Percentiles rank a stretch among this genome's conserved stretches.
These are phyloP conservation scores for Cajanus cajan DNA, from an alignment of 306 rosid genomes.

Conservation along the genomic window DNA sequence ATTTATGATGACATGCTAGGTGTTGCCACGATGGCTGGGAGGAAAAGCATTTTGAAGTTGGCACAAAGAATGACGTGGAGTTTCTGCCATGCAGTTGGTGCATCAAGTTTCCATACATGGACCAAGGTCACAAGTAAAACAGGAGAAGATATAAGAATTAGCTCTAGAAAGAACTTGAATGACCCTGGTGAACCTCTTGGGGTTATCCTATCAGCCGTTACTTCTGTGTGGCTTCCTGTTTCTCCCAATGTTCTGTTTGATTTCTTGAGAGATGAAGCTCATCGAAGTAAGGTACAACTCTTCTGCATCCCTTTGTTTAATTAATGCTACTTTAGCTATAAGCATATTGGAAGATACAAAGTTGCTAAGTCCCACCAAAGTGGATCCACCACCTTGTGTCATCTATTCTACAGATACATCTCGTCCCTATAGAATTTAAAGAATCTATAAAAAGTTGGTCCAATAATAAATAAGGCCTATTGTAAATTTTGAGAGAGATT, in stretches of 20 bases:
- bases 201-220: slow-evolving; percentile 80
- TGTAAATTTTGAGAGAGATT: too few relatives aligned
- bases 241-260: slow-evolving; percentile 59
- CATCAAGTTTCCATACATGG: slow-evolving; percentile 76
- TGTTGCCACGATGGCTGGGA: slow-evolving; percentile 69
- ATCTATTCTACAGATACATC: background rate
- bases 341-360: background rate
- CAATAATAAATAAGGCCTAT: too few relatives aligned
- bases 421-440: too few relatives aligned
- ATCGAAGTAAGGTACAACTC: slow-evolving; percentile 61
- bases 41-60: slow-evolving; percentile 77
- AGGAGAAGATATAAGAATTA: slow-evolving; percentile 84
- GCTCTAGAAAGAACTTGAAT: slow-evolving; percentile 87
- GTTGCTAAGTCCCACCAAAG: background rate
- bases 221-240: slow-evolving; percentile 88
- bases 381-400: background rate
- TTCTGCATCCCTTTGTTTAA: background rate
- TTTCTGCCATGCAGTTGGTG: slow-evolving; percentile 69
- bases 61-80: slow-evolving; percentile 69
- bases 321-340: background rate
- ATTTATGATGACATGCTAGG: slow-evolving; percentile 32
- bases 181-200: slow-evolving; percentile 96
- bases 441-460: too few relatives aligned
- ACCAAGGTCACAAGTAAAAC: slow-evolving; percentile 53
- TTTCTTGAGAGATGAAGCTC: slow-evolving; percentile 81